Percentiles rank a stretch among this genome's conserved stretches.
Conservation (phyloP, 2,329 filamentous ascomycete genomes). For the Scleromitrula shiraiana region DNA sequence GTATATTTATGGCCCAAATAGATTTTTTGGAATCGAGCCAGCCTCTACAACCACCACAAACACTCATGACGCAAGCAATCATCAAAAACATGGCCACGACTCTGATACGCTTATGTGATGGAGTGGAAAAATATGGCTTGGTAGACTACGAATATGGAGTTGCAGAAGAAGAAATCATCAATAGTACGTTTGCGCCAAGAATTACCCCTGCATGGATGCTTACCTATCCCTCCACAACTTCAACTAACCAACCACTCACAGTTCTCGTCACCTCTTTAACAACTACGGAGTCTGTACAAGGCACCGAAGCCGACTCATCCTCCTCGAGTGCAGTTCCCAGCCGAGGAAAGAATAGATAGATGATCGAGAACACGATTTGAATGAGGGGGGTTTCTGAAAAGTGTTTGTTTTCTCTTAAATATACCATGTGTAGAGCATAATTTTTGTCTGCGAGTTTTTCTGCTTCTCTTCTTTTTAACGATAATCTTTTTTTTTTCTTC, state of each 20-base stretch:
- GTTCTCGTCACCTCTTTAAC: constrained; percentile 47
- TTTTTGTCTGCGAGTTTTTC: neutral
- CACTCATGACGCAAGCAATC: constrained; percentile 57
- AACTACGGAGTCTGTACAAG: constrained; percentile 37
- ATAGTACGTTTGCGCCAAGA: constrained; percentile 4
- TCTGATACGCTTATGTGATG: constrained; percentile 74
- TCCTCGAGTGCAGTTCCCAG: constrained; percentile 12
- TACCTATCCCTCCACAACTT: neutral
- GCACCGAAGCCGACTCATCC: constrained; percentile 8
- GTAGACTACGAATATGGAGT: constrained; percentile 97
- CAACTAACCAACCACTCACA: constrained; percentile 22
- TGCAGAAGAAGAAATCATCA: constrained; percentile 84
- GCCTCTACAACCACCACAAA: constrained; percentile 38
- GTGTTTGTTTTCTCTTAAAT: neutral
- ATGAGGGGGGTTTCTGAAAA: constrained; percentile 1
- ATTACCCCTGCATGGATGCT: neutral
- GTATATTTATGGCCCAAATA: constrained; percentile 74
- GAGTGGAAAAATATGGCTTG: constrained; percentile 81
- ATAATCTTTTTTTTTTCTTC: neutral
- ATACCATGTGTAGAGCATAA: constrained; percentile 9
- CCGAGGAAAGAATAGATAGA: no score
- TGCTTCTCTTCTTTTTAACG: neutral
- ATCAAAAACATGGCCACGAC: constrained; percentile 77
- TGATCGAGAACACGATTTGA: no score
- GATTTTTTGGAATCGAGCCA: constrained; percentile 49